A percentile compares a stretch with the other conserved stretches of the same genome.
Evolutionary conservation across 2,329 filamentous ascomycete species (phyloP).

Genomic region (Botrytis fragariae): DNA sequence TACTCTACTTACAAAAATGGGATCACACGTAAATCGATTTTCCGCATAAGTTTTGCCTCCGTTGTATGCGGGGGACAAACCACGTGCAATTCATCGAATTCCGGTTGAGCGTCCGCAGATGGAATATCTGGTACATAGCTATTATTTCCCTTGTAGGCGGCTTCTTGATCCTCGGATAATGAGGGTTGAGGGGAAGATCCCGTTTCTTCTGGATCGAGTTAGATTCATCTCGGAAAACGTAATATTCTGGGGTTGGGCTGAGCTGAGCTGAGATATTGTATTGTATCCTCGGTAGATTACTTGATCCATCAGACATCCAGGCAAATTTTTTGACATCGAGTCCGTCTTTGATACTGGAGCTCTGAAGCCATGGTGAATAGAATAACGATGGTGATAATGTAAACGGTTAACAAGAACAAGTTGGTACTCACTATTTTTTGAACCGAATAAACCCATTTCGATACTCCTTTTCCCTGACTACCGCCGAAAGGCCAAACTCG

Average conservation of each 20-base stretch:
- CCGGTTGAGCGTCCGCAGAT: neutral
- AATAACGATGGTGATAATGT: neutral
- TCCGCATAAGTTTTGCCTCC: slow-evolving; percentile 63
- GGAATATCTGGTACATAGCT: slow-evolving; percentile 32
- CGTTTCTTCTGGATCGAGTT: slow-evolving; percentile 5
- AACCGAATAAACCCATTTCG: slow-evolving; percentile 6
- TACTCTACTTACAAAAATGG: slow-evolving; percentile 56
- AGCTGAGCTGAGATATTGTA: neutral
- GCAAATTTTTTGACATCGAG: neutral
- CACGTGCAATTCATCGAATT: slow-evolving; percentile 34
- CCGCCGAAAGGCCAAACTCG: slow-evolving; percentile 1
- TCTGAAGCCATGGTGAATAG: too few relatives aligned
- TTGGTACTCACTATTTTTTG: slow-evolving; percentile 11
- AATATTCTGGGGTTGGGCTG: neutral
- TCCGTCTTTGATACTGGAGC: neutral
- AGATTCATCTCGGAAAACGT: neutral
- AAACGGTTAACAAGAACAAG: neutral
- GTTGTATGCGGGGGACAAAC: slow-evolving; percentile 39
- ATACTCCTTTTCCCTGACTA: neutral
- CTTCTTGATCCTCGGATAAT: slow-evolving; percentile 25
- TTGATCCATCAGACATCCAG: neutral
- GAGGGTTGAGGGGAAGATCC: neutral
- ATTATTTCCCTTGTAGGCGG: slow-evolving; percentile 29
- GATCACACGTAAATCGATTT: slow-evolving; percentile 69
- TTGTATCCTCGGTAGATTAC: neutral